Percentiles rank a stretch among this genome's conserved stretches.
Conservation (phyloP, 352 stramenopile genomes). For the Phytophthora boehmeriae region DNA sequence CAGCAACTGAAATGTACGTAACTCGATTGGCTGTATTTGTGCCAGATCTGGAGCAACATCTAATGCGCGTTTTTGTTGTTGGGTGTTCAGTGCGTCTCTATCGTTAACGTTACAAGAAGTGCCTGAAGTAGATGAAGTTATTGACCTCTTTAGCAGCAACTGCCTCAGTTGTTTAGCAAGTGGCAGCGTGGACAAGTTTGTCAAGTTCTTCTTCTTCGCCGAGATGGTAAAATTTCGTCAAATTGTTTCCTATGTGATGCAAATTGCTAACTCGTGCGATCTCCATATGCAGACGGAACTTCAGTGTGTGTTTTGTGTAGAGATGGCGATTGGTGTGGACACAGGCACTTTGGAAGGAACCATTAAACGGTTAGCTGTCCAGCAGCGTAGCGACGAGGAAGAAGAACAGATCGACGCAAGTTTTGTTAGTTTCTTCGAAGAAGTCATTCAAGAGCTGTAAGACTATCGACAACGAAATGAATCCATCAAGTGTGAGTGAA, state of each 20-base stretch:
- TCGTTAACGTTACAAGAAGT: constrained; percentile 55
- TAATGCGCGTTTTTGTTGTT: constrained; percentile 13
- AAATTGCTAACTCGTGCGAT: not conserved
- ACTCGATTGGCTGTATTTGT: not conserved
- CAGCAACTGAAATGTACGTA: constrained; percentile 76
- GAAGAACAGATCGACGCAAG: constrained; percentile 83
- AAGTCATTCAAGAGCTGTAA: constrained; percentile 76
- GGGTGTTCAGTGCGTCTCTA: constrained; percentile 50
- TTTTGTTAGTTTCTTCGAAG: constrained; percentile 88
- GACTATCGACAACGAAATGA: constrained; percentile 20
- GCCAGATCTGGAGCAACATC: not conserved
- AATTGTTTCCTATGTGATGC: constrained; percentile 1
- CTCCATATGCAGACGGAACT: constrained; percentile 56
- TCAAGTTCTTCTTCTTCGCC: constrained; percentile 91
- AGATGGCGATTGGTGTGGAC: constrained; percentile 73
- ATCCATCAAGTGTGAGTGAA: constrained; percentile 29
- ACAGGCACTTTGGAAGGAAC: constrained; percentile 60
- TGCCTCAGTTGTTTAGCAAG: constrained; percentile 82
- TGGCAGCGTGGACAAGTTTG: constrained; percentile 63
- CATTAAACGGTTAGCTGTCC: constrained; percentile 76
- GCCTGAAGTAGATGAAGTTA: constrained; percentile 78
- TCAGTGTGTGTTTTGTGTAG: constrained; percentile 83
- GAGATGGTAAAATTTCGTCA: constrained; percentile 64
- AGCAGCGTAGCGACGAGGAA: constrained; percentile 58
- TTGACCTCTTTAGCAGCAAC: constrained; percentile 71